Evolutionary conservation across 257 asterid genomes (phyloP).

Genomic region (Anisodus tanguticus): DNA sequence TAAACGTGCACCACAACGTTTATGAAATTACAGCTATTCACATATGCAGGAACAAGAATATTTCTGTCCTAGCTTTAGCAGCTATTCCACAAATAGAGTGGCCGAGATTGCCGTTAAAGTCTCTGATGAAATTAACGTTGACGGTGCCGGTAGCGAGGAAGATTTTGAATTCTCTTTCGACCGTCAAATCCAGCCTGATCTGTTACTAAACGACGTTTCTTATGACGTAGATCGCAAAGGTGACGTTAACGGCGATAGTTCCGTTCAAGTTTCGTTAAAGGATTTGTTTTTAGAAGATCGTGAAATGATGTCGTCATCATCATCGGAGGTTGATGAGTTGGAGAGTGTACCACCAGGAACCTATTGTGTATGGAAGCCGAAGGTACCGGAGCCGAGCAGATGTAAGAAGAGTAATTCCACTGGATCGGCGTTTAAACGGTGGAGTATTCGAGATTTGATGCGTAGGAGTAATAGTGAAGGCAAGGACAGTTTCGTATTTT

Average conservation of each 20-base stretch:
- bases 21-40: conserved; percentile 5
- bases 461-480: conserved; percentile 91
- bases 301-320: conserved; percentile 40
- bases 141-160: conserved; percentile 35
- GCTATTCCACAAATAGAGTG: conserved; percentile 57
- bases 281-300: conserved; percentile 39
- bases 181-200: conserved; percentile 45
- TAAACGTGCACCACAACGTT: conserved; percentile 20
- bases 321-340: conserved; percentile 71
- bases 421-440: conserved; percentile 77
- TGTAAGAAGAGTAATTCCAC: conserved; percentile 88
- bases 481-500: conserved; percentile 67
- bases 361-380: conserved; percentile 84
- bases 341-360: conserved; percentile 64
- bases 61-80: conserved; percentile 73
- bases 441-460: conserved; percentile 72
- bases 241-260: not conserved
- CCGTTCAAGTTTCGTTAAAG: conserved; percentile 38
- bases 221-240: conserved; percentile 8
- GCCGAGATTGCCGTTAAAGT: conserved; percentile 64
- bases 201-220: conserved; percentile 25
- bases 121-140: conserved; percentile 40
- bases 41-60: conserved; percentile 42
- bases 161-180: conserved; percentile 68
- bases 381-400: conserved; percentile 43